Evolutionary conservation across 495 filamentous ascomycete genomes (phyloP).

Genomic region (Ramalina intermedia): DNA sequence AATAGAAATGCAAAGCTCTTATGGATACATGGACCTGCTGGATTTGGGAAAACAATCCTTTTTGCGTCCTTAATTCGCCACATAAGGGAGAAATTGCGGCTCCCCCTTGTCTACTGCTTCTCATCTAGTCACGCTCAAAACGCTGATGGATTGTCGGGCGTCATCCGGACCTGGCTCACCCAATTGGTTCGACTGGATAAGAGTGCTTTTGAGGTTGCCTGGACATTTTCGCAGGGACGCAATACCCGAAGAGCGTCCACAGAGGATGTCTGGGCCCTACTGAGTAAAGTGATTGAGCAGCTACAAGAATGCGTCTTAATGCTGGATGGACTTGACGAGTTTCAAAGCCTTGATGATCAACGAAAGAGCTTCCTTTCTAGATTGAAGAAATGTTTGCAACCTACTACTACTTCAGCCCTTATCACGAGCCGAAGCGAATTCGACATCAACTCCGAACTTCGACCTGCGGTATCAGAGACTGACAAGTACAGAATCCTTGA

Average conservation of each 20-base stretch:
- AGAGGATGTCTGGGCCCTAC: slow-evolving; percentile 10
- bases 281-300: slow-evolving; percentile 8
- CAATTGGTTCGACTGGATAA: slow-evolving; percentile 10
- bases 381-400: slow-evolving; percentile 6
- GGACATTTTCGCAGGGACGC: neutral
- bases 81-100: slow-evolving; percentile 2
- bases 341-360: slow-evolving; percentile 2
- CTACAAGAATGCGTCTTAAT: slow-evolving; percentile 15
- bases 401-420: slow-evolving; percentile 12
- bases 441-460: slow-evolving; percentile 10
- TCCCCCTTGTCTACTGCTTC: slow-evolving; percentile 16
- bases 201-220: slow-evolving; percentile 9
- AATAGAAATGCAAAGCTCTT: slow-evolving; percentile 6
- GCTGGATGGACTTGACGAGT: slow-evolving; percentile 21
- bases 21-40: slow-evolving; percentile 19
- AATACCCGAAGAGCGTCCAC: slow-evolving; percentile 7
- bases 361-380: slow-evolving; percentile 9
- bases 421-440: slow-evolving; percentile 15
- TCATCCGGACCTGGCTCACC: slow-evolving; percentile 18
- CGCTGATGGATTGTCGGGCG: slow-evolving; percentile 10
- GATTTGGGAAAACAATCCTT: slow-evolving; percentile 21
- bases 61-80: slow-evolving; percentile 16
- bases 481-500: slow-evolving; percentile 2
- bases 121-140: slow-evolving; percentile 14
- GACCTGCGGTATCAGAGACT: slow-evolving; percentile 7